Percentiles rank a stretch among this genome's conserved stretches.
These are phyloP conservation scores for Neonectria neomacrospora DNA, from an alignment of 2,329 filamentous ascomycete species.

Conservation along the genomic window DNA sequence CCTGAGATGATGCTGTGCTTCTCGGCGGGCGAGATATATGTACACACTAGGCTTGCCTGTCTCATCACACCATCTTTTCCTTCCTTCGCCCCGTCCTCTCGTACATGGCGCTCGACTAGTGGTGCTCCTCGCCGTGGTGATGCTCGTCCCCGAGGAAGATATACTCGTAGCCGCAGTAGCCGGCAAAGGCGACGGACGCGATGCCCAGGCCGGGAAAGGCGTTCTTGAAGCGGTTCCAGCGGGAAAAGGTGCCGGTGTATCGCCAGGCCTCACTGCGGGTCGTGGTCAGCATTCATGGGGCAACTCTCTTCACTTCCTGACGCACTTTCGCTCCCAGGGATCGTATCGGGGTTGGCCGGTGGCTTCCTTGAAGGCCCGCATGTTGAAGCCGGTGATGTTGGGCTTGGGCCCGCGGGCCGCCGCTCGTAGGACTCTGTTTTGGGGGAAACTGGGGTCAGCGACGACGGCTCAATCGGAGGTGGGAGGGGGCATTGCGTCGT, in stretches of 20 bases:
- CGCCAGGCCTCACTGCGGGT: slow-evolving; percentile 89
- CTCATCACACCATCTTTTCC: slow-evolving; percentile 25
- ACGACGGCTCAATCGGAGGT: neutral
- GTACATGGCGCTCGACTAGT: slow-evolving; percentile 50
- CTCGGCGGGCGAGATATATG: slow-evolving; percentile 39
- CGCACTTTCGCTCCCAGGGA: slow-evolving; percentile 73
- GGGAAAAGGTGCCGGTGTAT: slow-evolving; percentile 88
- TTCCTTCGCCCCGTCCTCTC: slow-evolving; percentile 25
- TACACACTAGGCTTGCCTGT: slow-evolving; percentile 31
- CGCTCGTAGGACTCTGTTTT: slow-evolving; percentile 60
- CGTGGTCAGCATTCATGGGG: slow-evolving; percentile 11
- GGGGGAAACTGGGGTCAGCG: slow-evolving; percentile 14
- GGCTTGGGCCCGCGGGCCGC: slow-evolving; percentile 65
- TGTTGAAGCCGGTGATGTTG: slow-evolving; percentile 93
- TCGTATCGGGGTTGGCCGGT: slow-evolving; percentile 72
- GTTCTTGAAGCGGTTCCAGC: slow-evolving; percentile 88
- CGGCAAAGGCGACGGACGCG: slow-evolving; percentile 88
- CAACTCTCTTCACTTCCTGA: slow-evolving; percentile 36
- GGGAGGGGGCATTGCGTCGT: neutral
- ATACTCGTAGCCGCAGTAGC: slow-evolving; percentile 90
- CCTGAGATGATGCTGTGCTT: slow-evolving; percentile 29
- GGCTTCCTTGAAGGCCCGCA: slow-evolving; percentile 80
- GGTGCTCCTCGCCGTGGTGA: slow-evolving; percentile 67
- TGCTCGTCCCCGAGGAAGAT: slow-evolving; percentile 82
- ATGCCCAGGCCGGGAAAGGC: slow-evolving; percentile 92